phyloP scores from a whole-genome alignment of 352 stramenopile genomes.

The Phytophthora fragariae region DNA sequence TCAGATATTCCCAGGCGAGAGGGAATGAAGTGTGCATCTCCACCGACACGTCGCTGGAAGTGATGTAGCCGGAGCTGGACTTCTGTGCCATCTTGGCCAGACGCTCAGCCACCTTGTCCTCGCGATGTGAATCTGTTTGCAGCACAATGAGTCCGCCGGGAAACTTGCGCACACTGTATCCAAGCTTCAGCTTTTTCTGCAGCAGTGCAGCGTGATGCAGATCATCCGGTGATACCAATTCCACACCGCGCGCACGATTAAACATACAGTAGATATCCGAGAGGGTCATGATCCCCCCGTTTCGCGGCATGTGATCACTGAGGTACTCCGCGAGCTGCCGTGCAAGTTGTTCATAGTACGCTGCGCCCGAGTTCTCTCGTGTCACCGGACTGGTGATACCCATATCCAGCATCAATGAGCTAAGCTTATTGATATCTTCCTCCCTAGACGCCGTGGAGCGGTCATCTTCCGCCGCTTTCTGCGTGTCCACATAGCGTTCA shows the following conservation, averaged over 20 bases:
- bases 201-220: conserved; percentile 91
- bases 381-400: conserved; percentile 94
- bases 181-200: conserved; percentile 88
- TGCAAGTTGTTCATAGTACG: conserved; percentile 93
- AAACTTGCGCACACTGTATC: conserved; percentile 95
- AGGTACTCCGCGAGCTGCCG: conserved; percentile 92
- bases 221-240: conserved; percentile 98
- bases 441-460: conserved; percentile 31
- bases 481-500: conserved; percentile 90
- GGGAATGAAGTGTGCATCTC: conserved; percentile 94
- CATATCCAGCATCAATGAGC: conserved; percentile 92
- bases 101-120: conserved; percentile 80
- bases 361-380: conserved; percentile 86
- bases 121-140: conserved; percentile 89
- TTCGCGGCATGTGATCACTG: conserved; percentile 77
- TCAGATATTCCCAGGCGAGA: conserved; percentile 96
- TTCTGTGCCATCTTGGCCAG: conserved; percentile 81
- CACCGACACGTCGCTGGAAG: conserved; percentile 90
- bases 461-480: conserved; percentile 58
- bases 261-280: conserved; percentile 99
- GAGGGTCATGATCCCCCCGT: conserved; percentile 97
- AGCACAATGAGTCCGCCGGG: conserved; percentile 94
- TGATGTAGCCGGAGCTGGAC: conserved; percentile 85
- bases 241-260: conserved; percentile 97
- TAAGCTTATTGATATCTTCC: conserved; percentile 82